A percentile compares a stretch with the other conserved stretches of the same genome.
phyloP scores from a whole-genome alignment of 169 alveolate species.

The Eimeria zaria region DNA sequence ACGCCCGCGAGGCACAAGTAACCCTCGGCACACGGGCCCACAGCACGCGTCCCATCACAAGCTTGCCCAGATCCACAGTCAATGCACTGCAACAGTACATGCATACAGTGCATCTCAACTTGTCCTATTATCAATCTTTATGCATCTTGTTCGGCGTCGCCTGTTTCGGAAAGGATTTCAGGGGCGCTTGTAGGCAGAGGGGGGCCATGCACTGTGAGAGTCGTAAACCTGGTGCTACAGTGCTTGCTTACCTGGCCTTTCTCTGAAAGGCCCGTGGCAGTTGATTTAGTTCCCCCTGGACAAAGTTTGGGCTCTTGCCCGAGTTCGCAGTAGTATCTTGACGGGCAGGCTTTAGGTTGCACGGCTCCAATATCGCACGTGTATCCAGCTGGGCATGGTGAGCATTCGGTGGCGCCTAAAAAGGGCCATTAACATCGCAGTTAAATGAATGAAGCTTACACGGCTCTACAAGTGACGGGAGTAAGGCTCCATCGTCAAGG shows the following conservation, averaged over 20 bases:
- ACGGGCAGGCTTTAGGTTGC: slow-evolving; percentile 47
- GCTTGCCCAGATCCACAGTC: slow-evolving; percentile 75
- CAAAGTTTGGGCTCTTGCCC: slow-evolving; percentile 23
- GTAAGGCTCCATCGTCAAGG: background rate
- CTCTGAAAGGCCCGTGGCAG: slow-evolving; percentile 58
- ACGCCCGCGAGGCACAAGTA: slow-evolving; percentile 64
- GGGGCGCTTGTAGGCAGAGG: background rate
- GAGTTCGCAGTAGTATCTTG: slow-evolving; percentile 51
- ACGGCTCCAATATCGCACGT: slow-evolving; percentile 62
- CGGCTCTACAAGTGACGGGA: background rate
- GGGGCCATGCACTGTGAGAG: background rate
- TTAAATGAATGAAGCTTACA: background rate
- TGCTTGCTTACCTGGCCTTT: slow-evolving; percentile 37
- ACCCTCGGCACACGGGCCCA: slow-evolving; percentile 58
- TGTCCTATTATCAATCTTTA: background rate
- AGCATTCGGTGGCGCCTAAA: slow-evolving; percentile 61
- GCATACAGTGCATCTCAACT: background rate
- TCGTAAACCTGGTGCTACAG: background rate
- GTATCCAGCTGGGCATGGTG: slow-evolving; percentile 81
- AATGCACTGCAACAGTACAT: slow-evolving; percentile 58
- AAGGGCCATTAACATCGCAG: background rate
- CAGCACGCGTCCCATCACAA: slow-evolving; percentile 63
- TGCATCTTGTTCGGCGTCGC: background rate
- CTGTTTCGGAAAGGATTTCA: background rate
- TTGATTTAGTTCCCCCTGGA: slow-evolving; percentile 69